Evolutionary conservation across 2,329 filamentous ascomycete genomes (phyloP).

Genomic region (Penicillium sp.): DNA sequence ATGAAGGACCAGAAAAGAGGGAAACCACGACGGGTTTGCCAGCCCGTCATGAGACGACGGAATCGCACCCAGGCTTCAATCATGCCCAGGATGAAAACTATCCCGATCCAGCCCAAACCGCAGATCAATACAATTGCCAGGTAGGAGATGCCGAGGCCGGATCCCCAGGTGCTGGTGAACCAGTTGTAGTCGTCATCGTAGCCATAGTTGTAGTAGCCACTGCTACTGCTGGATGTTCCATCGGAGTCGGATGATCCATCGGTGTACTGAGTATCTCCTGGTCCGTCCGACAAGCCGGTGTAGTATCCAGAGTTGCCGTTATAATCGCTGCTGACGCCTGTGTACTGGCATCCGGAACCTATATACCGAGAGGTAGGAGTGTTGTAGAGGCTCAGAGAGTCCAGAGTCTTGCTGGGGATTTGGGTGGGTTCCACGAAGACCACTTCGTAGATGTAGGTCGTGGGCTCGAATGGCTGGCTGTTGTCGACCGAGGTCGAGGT

Average conservation of each 20-base stretch:
- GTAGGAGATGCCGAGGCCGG: slow-evolving; percentile 23
- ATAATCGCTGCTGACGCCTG: neutral
- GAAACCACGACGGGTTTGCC: slow-evolving; percentile 35
- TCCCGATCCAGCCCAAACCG: slow-evolving; percentile 30
- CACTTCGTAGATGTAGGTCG: slow-evolving; percentile 27
- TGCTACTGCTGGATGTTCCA: neutral
- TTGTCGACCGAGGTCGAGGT: slow-evolving; percentile 27
- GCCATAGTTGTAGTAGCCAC: slow-evolving; percentile 1
- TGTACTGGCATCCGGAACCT: slow-evolving; percentile 16
- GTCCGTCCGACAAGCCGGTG: neutral
- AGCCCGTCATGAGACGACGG: slow-evolving; percentile 35
- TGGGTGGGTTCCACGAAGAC: slow-evolving; percentile 33
- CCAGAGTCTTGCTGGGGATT: slow-evolving; percentile 23
- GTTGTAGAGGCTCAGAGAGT: slow-evolving; percentile 22
- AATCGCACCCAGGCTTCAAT: slow-evolving; percentile 35
- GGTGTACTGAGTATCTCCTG: neutral
- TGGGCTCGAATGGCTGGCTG: slow-evolving; percentile 24
- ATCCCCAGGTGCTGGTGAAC: slow-evolving; percentile 23
- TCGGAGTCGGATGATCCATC: neutral
- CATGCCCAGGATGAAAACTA: slow-evolving; percentile 30
- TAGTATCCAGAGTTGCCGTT: neutral
- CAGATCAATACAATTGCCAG: slow-evolving; percentile 28
- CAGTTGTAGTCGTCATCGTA: slow-evolving; percentile 19
- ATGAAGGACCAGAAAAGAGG: slow-evolving; percentile 32
- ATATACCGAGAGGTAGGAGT: slow-evolving; percentile 19